phyloP scores from a whole-genome alignment of 768 basidiomycete genomes.

The Austroboletus festivus region DNA sequence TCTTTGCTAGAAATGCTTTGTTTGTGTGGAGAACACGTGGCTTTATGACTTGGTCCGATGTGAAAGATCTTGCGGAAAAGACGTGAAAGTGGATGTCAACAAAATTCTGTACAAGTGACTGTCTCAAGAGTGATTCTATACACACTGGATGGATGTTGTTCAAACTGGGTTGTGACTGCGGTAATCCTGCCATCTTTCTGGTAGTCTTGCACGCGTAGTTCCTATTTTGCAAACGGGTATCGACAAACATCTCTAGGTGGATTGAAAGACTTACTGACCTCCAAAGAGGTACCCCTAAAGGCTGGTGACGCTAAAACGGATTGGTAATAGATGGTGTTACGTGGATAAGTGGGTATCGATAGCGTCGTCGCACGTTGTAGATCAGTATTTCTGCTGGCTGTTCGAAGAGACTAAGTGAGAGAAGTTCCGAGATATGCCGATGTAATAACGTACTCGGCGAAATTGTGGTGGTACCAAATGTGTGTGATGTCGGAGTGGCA shows the following conservation, averaged over 20 bases:
- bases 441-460: too few species aligned
- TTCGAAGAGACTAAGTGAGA: too few species aligned
- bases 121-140: slow-evolving; percentile 21
- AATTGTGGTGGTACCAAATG: too few species aligned
- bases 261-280: slow-evolving; percentile 41
- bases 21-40: slow-evolving; percentile 29
- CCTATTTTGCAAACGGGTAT: slow-evolving; percentile 51
- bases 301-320: slow-evolving; percentile 76
- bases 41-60: slow-evolving; percentile 6
- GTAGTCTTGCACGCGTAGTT: slow-evolving; percentile 76
- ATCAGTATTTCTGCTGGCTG: too few species aligned
- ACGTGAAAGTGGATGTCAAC: slow-evolving; percentile 32
- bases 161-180: too few species aligned
- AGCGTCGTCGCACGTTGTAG: too few species aligned
- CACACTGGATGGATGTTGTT: slow-evolving; percentile 14
- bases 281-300: slow-evolving; percentile 76
- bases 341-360: too few species aligned
- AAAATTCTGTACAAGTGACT: slow-evolving; percentile 26
- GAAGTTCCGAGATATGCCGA: too few species aligned
- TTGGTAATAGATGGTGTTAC: too few species aligned
- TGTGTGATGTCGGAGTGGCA: too few species aligned
- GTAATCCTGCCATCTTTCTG: too few species aligned
- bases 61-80: slow-evolving; percentile 20
- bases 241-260: slow-evolving; percentile 1
- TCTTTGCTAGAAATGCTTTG: slow-evolving; percentile 22